Evolutionary conservation across 2,329 filamentous ascomycete species (phyloP).

Genomic region (Pseudogymnoascus sp.): DNA sequence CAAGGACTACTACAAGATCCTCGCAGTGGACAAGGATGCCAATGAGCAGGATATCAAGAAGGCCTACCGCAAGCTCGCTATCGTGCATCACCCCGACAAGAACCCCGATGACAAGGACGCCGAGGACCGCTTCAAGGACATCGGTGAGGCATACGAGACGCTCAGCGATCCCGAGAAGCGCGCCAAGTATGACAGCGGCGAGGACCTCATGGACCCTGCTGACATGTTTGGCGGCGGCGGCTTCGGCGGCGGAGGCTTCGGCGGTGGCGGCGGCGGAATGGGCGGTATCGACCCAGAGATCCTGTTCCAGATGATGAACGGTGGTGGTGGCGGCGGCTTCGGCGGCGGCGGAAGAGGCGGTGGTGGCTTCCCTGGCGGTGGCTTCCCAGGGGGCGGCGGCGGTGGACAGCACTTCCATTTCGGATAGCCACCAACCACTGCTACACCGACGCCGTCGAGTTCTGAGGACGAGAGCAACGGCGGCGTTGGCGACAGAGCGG

Average conservation of each 20-base stretch:
- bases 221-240: conserved; percentile 71
- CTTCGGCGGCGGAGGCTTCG: conserved; percentile 45
- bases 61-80: conserved; percentile 90
- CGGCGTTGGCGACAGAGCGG: not conserved
- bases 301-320: conserved; percentile 77
- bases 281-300: conserved; percentile 52
- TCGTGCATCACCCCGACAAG: conserved; percentile 95
- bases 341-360: conserved; percentile 43
- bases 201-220: conserved; percentile 78
- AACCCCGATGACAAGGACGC: conserved; percentile 80
- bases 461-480: not conserved
- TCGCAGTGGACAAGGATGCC: conserved; percentile 79
- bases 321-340: conserved; percentile 41
- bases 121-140: conserved; percentile 92
- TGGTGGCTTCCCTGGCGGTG: conserved; percentile 14
- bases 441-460: not conserved
- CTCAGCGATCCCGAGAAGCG: conserved; percentile 87
- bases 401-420: conserved; percentile 4
- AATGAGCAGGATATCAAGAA: conserved; percentile 84
- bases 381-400: not conserved
- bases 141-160: conserved; percentile 93
- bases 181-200: conserved; percentile 82
- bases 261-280: conserved; percentile 55
- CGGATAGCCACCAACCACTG: conserved; percentile 3
- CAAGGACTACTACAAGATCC: conserved; percentile 98